Base-by-base conservation (phyloP, 2,329 filamentous ascomycete species). In the Sporothrix variecibatus region DNA sequence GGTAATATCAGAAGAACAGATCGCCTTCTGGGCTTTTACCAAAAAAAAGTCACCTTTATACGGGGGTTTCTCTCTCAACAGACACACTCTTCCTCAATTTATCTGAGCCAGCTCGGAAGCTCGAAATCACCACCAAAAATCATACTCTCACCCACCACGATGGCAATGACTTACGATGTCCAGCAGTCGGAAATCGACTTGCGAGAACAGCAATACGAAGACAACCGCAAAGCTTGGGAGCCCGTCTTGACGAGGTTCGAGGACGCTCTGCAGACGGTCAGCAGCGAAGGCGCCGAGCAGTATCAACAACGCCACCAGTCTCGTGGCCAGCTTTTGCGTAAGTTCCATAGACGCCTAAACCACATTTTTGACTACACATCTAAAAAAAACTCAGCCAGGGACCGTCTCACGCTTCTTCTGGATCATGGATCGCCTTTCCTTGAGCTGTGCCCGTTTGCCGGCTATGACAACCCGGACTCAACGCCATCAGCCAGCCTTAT, bases 401-500 rank as follows among this genome's bases (percentile, higher is more conserved):
- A 71, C 31, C 49, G 68, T 20, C 43, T 71, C 38, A 46, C 68
- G 3, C 49, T 71, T 56, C 31, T 71, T 15, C 49, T 71, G 17
- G 49, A 58, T 20, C 6, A 26, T 17, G 68, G 56, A 49, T 71
- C 49, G 8, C 68, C 68, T 8, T 71, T 71, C 31, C 49, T 71
- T 8, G 68, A 71, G 68, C 49, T 58, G 5, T 51, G 46, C n/a
- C 68, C 23, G 26, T 70, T 70, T 8, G 68, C 68, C 23, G 68
- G 49, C 31, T 71, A 56, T 28, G 51, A 51, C 23, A 60, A 60
- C 49, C 68, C 49, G 11, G 68, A 71, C 51, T 71, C 68, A 28
- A 58, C 68, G n/a, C 68, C 68, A 3, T 56, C 46, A 11, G 68
- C 68, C 6, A 71, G n/a, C n/a, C 68, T 71, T 17, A 71, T 71